phyloP scores from a whole-genome alignment of 768 basidiomycete genomes.

The Boletales sp. region DNA sequence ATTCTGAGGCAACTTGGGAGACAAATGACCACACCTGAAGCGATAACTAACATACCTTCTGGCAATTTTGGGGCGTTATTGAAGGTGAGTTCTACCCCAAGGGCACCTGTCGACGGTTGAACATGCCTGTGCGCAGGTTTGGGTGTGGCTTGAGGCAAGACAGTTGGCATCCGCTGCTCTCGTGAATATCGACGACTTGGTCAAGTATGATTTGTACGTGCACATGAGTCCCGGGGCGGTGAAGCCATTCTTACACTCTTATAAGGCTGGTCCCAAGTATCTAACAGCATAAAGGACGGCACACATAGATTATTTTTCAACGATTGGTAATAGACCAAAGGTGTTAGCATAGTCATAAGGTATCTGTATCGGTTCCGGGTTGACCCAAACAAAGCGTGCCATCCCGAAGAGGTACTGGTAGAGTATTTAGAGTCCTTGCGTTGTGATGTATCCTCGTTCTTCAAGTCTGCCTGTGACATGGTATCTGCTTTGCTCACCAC shows the following conservation, averaged over 20 bases:
- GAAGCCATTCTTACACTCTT: conserved; percentile 12
- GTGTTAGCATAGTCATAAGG: conserved; percentile 12
- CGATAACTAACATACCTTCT: conserved; percentile 55
- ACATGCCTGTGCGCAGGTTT: conserved; percentile 49
- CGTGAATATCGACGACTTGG: conserved; percentile 77
- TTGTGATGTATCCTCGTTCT: conserved; percentile 1
- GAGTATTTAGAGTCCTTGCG: conserved; percentile 1
- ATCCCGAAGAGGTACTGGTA: conserved; percentile 12
- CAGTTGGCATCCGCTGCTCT: conserved; percentile 78
- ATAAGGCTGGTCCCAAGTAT: conserved; percentile 51
- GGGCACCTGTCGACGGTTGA: background rate
- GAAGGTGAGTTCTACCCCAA: conserved; percentile 56
- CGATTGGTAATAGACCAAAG: conserved; percentile 6
- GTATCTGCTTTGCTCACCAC: conserved; percentile 47
- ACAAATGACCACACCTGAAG: conserved; percentile 80
- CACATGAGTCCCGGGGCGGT: background rate
- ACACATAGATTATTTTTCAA: conserved; percentile 13
- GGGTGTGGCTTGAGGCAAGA: conserved; percentile 92
- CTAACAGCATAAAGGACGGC: conserved; percentile 18
- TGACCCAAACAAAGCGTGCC: conserved; percentile 6
- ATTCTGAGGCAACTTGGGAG: conserved; percentile 89
- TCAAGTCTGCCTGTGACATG: conserved; percentile 13
- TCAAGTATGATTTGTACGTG: conserved; percentile 83
- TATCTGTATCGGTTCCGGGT: conserved; percentile 9
- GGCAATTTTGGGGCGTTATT: conserved; percentile 81